Base-by-base conservation (phyloP, 2,329 filamentous ascomycete genomes). In the Epichloe brachyelytri region DNA sequence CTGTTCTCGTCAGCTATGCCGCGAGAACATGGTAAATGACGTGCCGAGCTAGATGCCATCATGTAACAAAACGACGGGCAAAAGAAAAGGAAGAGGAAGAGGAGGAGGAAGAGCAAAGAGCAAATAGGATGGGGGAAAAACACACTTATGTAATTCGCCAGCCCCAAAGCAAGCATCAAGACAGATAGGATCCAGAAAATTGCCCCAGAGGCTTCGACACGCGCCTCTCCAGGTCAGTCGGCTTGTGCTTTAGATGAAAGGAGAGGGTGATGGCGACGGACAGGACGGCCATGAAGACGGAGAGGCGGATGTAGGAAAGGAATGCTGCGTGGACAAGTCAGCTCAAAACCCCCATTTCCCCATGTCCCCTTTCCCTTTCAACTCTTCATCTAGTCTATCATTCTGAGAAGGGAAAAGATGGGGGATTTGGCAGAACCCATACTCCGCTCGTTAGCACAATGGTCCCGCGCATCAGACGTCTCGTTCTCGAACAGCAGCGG, bases 221-320 rank as follows among this genome's bases (percentile, higher is more conserved):
- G 43, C 78, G 79, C 53, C 80, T 73, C 71, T 98, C 93, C 14
- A 88, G 65, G 0, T 71, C 62, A 0, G 81, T 79, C 0, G 93
- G 87, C 59, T 82, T 69, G 17, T 74, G 73, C 62, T 89, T 90
- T 47, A 98, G 76, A 63, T 98, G 91, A 66, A 98, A 98, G 14
- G 88, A 95, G 48, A 96, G 76, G 10, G 95, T 82, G 58, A 98
- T 95, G 48, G 93, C 91, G 34, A 95, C 79, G 30, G 87, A 81
- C 8, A 97, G 88, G 48, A 98, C 75, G 56, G 88, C 82, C 78
- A 97, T 90, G 71, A 95, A 95, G 59, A 95, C 80, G 34, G 86
- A 83, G 2, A 97, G 78, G 4, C 90, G 83, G 19, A 97, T 80
- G 77, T 93, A 96, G 2, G 91, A 93, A 30, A 97, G 82, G 63